Base-by-base conservation (phyloP, 2,329 filamentous ascomycete species). In the Didymella lethalis region DNA sequence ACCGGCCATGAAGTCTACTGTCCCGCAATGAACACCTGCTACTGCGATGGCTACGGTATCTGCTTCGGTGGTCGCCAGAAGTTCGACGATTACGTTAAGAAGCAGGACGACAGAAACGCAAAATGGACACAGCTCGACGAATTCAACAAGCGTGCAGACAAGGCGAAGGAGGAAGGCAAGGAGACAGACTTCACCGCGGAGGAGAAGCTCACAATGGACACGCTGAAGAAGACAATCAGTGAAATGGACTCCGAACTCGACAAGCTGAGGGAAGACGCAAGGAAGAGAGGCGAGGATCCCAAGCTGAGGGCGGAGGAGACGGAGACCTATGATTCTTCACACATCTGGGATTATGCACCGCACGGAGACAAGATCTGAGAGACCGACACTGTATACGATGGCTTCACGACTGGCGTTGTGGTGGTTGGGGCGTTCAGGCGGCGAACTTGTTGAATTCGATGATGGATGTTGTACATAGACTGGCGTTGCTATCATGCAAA, bases 21-120 rank as follows among this genome's bases (percentile, higher is more conserved):
- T 48, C 76, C 76, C 6, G 71, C 75, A n/a, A 70, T 71, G 66
- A 76, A 77, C 59, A 70, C 74, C 0, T 78, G 87, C 75, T 87
- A 88, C 62, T 89, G 87, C 71, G 86, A 89, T 59, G 86, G 85
- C 4, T 89, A 86, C 59, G 87, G 87, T 0, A 75, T 88, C 16
- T 89, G 87, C 64, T 88, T 88, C 62, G 84, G 82, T 20, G 79
- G 78, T 3, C 78, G 80, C 28, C 72, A 79, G 14, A 76, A 80
- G 54, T 86, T 83, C 52, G 77, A 83, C 32, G 72, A 79, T 7
- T 87, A 80, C 70, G 80, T 84, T 54, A 78, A 81, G 52, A 69
- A 83, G 54, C 74, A 79, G 41, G 79, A 76, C 34, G 64, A 78
- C 36, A 77, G 78, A 53, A 73, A 80, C 23, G 72, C 78, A 28